phyloP scores from a whole-genome alignment of 495 filamentous ascomycete species.

The Acidiella bohemica region DNA sequence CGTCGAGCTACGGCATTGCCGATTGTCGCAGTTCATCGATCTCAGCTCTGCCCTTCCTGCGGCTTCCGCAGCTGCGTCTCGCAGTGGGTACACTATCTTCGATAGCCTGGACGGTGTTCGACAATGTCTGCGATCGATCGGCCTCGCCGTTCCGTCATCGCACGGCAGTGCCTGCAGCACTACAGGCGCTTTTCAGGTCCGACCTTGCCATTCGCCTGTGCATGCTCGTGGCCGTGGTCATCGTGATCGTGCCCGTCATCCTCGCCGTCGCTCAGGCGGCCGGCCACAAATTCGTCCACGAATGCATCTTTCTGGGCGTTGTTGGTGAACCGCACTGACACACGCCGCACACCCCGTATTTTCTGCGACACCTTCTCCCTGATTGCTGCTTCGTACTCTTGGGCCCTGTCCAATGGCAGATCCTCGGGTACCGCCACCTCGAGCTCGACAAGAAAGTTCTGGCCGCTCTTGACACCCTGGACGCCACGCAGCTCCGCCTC shows the following conservation, averaged over 20 bases:
- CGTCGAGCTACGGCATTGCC: too few species aligned
- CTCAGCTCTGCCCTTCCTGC: too few species aligned
- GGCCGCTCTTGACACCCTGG: constrained; percentile 81
- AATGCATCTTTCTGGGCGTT: constrained; percentile 37
- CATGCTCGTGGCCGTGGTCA: constrained; percentile 26
- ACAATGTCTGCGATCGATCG: too few species aligned
- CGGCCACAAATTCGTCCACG: constrained; percentile 66
- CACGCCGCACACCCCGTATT: constrained; percentile 65
- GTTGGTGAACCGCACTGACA: constrained; percentile 71
- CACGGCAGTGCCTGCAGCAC: too few species aligned
- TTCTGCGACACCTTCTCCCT: constrained; percentile 54
- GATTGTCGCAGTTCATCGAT: too few species aligned
- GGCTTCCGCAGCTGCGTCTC: too few species aligned
- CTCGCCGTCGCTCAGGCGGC: constrained; percentile 45
- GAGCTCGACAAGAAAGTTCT: constrained; percentile 85
- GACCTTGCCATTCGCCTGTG: constrained; percentile 8
- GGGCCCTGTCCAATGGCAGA: constrained; percentile 56
- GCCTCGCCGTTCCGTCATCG: too few species aligned
- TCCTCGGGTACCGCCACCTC: constrained; percentile 61
- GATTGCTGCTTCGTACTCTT: constrained; percentile 56
- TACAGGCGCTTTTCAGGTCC: neutral
- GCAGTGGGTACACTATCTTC: too few species aligned
- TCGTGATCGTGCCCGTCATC: constrained; percentile 39
- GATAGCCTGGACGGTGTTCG: neutral
- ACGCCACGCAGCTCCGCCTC: constrained; percentile 54